phyloP scores from a whole-genome alignment of 202 grass and related monocot genomes.

The Digitaria exilis region DNA sequence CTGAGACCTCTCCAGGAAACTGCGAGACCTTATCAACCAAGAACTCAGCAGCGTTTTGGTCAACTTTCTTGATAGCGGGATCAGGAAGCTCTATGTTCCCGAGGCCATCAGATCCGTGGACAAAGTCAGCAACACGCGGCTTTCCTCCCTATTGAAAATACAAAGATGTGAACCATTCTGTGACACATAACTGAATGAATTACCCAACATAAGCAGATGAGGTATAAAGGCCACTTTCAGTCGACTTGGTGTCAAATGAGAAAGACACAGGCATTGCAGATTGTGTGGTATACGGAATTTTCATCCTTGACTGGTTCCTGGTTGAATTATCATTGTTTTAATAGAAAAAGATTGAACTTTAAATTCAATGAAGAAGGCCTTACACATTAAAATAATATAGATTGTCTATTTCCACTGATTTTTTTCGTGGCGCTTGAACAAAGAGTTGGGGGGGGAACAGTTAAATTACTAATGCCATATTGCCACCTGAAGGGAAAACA shows the following conservation, averaged over 20 bases:
- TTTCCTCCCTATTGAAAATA: conserved; percentile 59
- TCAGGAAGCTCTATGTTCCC: conserved; percentile 66
- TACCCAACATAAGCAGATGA: neutral
- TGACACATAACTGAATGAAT: neutral
- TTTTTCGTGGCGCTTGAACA: neutral
- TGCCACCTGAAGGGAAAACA: neutral
- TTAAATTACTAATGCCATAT: neutral
- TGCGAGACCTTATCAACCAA: conserved; percentile 70
- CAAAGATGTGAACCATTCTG: neutral
- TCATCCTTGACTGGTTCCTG: neutral
- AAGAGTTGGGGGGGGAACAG: neutral
- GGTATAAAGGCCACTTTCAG: neutral
- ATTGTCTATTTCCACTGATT: neutral
- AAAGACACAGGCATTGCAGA: neutral
- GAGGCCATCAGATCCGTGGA: conserved; percentile 81
- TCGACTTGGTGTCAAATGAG: neutral
- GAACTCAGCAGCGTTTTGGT: conserved; percentile 68
- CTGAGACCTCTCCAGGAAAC: conserved; percentile 72
- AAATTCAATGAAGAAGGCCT: neutral
- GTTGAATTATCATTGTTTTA: neutral
- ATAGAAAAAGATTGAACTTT: neutral
- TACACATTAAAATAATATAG: neutral
- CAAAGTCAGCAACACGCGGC: conserved; percentile 60
- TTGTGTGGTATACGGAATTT: neutral
- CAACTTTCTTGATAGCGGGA: conserved; percentile 59